Percentiles rank a stretch among this genome's conserved stretches.
Conservation (phyloP, 331 rosid species). For the Pyrus hybrid region DNA sequence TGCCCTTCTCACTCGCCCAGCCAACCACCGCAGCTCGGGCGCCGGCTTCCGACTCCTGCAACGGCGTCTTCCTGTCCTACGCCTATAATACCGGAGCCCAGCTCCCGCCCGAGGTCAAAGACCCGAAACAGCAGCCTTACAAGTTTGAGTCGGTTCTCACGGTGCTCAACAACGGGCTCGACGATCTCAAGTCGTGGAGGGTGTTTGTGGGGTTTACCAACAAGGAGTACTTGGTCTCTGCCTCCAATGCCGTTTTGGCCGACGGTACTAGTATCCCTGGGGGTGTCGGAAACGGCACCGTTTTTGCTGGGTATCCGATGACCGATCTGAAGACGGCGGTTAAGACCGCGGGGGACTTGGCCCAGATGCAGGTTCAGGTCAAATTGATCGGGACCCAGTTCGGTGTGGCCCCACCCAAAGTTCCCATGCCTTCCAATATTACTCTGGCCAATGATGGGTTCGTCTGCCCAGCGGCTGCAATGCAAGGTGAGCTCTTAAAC, state of each 20-base stretch:
- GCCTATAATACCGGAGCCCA: constrained; percentile 31
- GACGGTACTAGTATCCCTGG: constrained; percentile 60
- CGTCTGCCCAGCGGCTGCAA: constrained; percentile 28
- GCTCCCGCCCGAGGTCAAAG: constrained; percentile 43
- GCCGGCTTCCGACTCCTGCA: constrained; percentile 45
- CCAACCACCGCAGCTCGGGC: constrained; percentile 23
- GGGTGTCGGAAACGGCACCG: constrained; percentile 62
- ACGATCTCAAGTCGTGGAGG: constrained; percentile 76
- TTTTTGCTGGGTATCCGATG: constrained; percentile 68
- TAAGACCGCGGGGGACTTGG: constrained; percentile 82
- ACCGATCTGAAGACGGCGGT: constrained; percentile 86
- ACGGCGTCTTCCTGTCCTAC: constrained; percentile 63
- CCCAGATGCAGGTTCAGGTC: constrained; percentile 75
- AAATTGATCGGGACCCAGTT: constrained; percentile 58
- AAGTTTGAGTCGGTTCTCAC: constrained; percentile 68
- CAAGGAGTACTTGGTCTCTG: constrained; percentile 64
- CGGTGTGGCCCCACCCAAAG: constrained; percentile 61
- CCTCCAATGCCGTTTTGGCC: constrained; percentile 51
- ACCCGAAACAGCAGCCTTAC: constrained; percentile 39
- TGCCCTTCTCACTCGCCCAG: constrained; percentile 21
- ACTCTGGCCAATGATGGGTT: constrained; percentile 75
- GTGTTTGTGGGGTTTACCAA: constrained; percentile 78
- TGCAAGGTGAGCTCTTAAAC: constrained; percentile 33
- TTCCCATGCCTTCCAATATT: constrained; percentile 65
- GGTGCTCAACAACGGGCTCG: constrained; percentile 72